A percentile compares a stretch with the other conserved stretches of the same genome.
phyloP scores from a whole-genome alignment of 768 basidiomycete genomes.

The Favolaschia claudopus region DNA sequence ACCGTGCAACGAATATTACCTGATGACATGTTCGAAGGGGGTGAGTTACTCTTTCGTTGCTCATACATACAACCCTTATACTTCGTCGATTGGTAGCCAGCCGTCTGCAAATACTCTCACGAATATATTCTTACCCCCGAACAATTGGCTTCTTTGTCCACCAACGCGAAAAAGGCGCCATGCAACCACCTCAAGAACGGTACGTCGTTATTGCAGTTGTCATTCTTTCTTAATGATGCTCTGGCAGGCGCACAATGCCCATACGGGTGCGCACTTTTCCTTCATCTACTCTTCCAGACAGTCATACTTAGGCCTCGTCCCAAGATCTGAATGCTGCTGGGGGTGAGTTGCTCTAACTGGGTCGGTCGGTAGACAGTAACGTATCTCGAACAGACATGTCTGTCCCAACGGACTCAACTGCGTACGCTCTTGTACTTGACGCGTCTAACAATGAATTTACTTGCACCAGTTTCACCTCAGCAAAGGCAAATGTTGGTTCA shows the following conservation, averaged over 20 bases:
- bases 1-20: slow-evolving; percentile 85
- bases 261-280: too few relatives aligned
- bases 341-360: too few relatives aligned
- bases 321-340: slow-evolving; percentile 86
- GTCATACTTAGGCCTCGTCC: too few relatives aligned
- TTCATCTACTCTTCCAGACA: too few relatives aligned
- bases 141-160: slow-evolving; percentile 73
- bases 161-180: slow-evolving; percentile 85
- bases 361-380: too few relatives aligned
- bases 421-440: slow-evolving; percentile 2
- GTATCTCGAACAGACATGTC: too few relatives aligned
- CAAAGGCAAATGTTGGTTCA: slow-evolving; percentile 90
- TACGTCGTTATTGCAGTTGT: slow-evolving; percentile 31
- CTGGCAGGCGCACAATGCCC: slow-evolving; percentile 71
- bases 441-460: not conserved
- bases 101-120: slow-evolving; percentile 84
- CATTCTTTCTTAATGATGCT: not conserved
- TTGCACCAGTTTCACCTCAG: slow-evolving; percentile 57
- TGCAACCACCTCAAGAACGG: slow-evolving; percentile 88
- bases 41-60: slow-evolving; percentile 52
- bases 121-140: slow-evolving; percentile 77
- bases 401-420: slow-evolving; percentile 83
- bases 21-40: slow-evolving; percentile 86
- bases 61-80: not conserved
- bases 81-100: slow-evolving; percentile 46